Percentiles rank a stretch among this genome's conserved stretches.
Evolutionary conservation across 768 basidiomycete genomes (phyloP).

Genomic region (Russula sp.): DNA sequence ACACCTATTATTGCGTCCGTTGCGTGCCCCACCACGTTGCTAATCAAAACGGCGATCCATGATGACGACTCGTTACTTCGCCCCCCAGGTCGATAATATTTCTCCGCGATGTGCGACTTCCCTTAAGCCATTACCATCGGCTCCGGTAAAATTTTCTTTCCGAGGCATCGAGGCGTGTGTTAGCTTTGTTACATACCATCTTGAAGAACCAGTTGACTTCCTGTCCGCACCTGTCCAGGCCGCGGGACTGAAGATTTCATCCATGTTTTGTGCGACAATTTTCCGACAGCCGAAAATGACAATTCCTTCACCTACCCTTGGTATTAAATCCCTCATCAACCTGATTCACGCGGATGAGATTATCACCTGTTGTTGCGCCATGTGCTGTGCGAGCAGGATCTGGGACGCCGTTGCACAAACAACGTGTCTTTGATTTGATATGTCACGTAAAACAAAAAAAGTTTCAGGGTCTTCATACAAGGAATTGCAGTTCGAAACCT

Average conservation of each 20-base stretch:
- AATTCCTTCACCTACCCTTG: not conserved
- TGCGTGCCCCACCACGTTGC: not conserved
- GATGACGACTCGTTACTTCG: constrained; percentile 2
- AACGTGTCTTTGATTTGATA: not conserved
- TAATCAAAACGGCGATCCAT: constrained; percentile 3
- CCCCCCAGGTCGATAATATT: not conserved
- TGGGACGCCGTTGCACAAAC: constrained; percentile 7
- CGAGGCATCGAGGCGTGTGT: not conserved
- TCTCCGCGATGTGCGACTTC: constrained; percentile 3
- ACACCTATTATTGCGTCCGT: constrained; percentile 6
- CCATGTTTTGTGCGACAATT: constrained; percentile 5
- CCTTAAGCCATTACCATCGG: not conserved
- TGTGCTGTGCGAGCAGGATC: not conserved
- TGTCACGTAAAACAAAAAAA: constrained; percentile 16
- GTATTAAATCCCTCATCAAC: constrained; percentile 6
- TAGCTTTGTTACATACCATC: not conserved
- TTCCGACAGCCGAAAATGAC: constrained; percentile 8
- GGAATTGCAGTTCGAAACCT: not conserved
- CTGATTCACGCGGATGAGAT: not conserved
- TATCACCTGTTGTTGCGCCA: not conserved
- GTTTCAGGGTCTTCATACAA: constrained; percentile 13
- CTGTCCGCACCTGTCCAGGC: not conserved
- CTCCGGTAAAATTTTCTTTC: not conserved
- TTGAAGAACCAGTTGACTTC: not conserved
- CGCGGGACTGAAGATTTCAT: constrained; percentile 13